These are phyloP conservation scores for Alternaria panax DNA, from an alignment of 2,329 filamentous ascomycete genomes.

Conservation along the genomic window DNA sequence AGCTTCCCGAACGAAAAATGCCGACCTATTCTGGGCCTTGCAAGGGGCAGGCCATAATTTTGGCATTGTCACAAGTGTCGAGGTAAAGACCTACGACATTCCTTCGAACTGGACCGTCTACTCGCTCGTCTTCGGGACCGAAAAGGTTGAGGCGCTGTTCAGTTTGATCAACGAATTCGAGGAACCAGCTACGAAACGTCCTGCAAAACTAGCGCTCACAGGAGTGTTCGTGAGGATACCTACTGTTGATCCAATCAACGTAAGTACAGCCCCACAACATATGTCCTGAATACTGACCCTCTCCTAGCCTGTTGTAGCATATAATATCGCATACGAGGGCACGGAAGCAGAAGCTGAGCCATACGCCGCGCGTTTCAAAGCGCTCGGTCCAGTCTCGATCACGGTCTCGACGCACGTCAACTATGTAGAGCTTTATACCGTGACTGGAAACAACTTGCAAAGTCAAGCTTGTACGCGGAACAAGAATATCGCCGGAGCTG, in stretches of 20 bases:
- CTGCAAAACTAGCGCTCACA: conserved; percentile 18
- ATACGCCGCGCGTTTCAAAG: conserved; percentile 26
- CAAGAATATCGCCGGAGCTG: conserved; percentile 22
- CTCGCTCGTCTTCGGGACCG: conserved; percentile 19
- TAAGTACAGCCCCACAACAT: not conserved
- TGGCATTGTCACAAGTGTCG: conserved; percentile 48
- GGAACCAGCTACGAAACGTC: not conserved
- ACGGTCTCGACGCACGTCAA: conserved; percentile 16
- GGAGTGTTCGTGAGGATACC: conserved; percentile 20
- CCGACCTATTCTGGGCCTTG: conserved; percentile 52
- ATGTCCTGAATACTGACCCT: not conserved
- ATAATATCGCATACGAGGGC: conserved; percentile 29
- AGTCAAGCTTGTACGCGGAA: conserved; percentile 18
- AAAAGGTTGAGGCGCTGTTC: conserved; percentile 43
- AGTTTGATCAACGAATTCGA: conserved; percentile 39
- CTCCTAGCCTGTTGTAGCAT: conserved; percentile 22
- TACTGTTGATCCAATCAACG: conserved; percentile 23
- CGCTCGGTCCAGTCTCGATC: conserved; percentile 17
- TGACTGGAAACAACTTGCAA: conserved; percentile 23
- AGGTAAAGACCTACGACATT: conserved; percentile 33
- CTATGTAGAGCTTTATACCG: conserved; percentile 26
- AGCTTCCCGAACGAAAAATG: conserved; percentile 36
- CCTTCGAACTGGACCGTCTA: conserved; percentile 24
- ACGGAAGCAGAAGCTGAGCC: conserved; percentile 19
- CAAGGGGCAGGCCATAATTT: conserved; percentile 51